phyloP scores from a whole-genome alignment of 2,329 filamentous ascomycete species.

The Lachnellula willkommii region DNA sequence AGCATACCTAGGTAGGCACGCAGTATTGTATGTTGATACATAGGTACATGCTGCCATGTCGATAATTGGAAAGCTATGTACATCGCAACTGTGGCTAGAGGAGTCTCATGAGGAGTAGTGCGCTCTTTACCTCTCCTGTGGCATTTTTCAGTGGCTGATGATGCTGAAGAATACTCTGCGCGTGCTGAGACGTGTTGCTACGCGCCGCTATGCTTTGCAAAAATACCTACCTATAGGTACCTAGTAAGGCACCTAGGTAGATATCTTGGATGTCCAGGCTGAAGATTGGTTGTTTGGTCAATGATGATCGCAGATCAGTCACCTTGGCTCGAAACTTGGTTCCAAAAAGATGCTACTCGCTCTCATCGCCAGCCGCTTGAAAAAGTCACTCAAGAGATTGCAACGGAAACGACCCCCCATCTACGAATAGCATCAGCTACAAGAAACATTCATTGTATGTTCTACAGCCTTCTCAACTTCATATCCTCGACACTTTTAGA shows the following conservation, averaged over 20 bases:
- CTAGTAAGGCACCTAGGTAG: neutral
- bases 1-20: neutral
- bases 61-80: neutral
- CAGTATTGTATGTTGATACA: neutral
- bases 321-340: neutral
- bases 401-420: neutral
- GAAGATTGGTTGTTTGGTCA: neutral
- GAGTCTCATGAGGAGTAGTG: neutral
- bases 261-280: neutral
- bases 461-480: neutral
- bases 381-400: neutral
- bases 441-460: neutral
- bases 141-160: neutral
- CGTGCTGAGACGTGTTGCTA: slow-evolving; percentile 5
- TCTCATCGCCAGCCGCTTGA: neutral
- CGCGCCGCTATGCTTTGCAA: neutral
- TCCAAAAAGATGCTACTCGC: neutral
- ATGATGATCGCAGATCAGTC: neutral
- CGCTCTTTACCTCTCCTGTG: neutral
- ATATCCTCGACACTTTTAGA: neutral
- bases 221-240: neutral
- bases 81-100: neutral
- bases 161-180: slow-evolving; percentile 1
- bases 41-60: neutral
- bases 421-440: neutral